Percentiles rank a stretch among this genome's conserved stretches.
Conservation (phyloP, 805 yeast species). For the Barnettozyma populi region DNA sequence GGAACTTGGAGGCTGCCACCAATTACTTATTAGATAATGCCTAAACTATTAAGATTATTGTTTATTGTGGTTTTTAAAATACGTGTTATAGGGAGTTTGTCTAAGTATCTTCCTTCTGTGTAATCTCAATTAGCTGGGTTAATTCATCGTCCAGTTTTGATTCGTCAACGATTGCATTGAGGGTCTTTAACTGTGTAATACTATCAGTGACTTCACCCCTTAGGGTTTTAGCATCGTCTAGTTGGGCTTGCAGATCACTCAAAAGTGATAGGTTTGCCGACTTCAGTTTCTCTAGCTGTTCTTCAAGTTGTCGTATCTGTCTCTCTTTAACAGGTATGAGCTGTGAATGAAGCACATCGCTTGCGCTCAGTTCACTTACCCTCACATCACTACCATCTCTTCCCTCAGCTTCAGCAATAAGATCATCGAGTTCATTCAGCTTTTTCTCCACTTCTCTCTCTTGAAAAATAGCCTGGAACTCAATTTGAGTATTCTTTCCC, state of each 20-base stretch:
- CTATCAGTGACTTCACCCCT: conserved; percentile 6
- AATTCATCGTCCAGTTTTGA: conserved; percentile 10
- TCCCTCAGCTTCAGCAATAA: conserved; percentile 32
- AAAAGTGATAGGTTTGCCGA: conserved; percentile 10
- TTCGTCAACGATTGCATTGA: conserved; percentile 9
- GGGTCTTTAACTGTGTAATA: conserved; percentile 10
- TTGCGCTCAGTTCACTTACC: conserved; percentile 15
- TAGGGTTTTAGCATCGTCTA: conserved; percentile 10
- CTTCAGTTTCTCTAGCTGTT: conserved; percentile 13
- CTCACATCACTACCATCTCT: conserved; percentile 2
- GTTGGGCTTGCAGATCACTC: conserved; percentile 11
- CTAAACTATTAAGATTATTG: conserved; percentile 4
- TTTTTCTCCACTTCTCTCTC: conserved; percentile 39
- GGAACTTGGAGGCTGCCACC: conserved; percentile 85
- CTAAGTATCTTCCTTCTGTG: conserved; percentile 2
- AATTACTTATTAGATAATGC: conserved; percentile 75
- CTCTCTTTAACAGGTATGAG: conserved; percentile 21
- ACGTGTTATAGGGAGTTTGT: neutral
- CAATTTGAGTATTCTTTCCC: conserved; percentile 37
- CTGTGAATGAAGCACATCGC: conserved; percentile 19
- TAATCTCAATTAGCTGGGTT: conserved; percentile 10
- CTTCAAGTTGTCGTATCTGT: conserved; percentile 13
- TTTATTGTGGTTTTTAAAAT: neutral
- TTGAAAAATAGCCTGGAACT: conserved; percentile 44
- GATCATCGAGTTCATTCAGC: conserved; percentile 40